These are phyloP conservation scores for Botrytis elliptica DNA, from an alignment of 2,329 filamentous ascomycete genomes.

Conservation along the genomic window DNA sequence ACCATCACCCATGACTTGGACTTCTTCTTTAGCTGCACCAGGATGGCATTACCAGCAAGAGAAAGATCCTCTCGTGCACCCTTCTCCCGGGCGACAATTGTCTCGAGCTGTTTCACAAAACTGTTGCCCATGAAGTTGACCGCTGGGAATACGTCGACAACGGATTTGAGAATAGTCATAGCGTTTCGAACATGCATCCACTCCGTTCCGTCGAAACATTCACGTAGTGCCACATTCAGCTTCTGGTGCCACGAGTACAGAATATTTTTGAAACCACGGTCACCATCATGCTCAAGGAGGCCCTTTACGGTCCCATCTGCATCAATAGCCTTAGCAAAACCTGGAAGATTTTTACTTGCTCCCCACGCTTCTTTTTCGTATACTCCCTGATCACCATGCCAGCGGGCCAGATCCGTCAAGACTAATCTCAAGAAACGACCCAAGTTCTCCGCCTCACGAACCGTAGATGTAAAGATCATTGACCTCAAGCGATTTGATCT, in stretches of 20 bases:
- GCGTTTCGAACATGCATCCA: constrained; percentile 99
- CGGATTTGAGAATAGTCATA: constrained; percentile 80
- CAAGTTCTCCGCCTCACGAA: constrained; percentile 89
- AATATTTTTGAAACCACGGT: constrained; percentile 79
- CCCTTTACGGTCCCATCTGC: constrained; percentile 66
- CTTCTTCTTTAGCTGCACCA: constrained; percentile 66
- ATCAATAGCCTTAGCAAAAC: constrained; percentile 75
- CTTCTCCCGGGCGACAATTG: constrained; percentile 63
- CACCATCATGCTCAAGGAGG: constrained; percentile 78
- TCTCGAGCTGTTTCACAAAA: constrained; percentile 62
- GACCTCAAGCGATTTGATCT: constrained; percentile 75
- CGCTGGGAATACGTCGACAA: constrained; percentile 80
- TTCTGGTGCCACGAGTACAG: constrained; percentile 89
- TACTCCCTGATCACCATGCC: constrained; percentile 74
- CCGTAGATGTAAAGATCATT: constrained; percentile 85
- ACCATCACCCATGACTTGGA: constrained; percentile 71
- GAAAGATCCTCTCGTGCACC: constrained; percentile 70
- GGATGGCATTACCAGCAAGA: constrained; percentile 68
- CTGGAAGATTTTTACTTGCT: constrained; percentile 62
- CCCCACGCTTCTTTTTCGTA: constrained; percentile 85
- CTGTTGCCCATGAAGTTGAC: constrained; percentile 82
- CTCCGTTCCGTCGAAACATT: constrained; percentile 77
- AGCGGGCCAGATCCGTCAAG: constrained; percentile 73
- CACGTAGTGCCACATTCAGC: constrained; percentile 74
- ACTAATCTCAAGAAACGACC: constrained; percentile 85